Evolutionary conservation across 495 filamentous ascomycete species (phyloP), one percentile per base, ranked within the genome.

Genomic region (Penicillium robsamsonii): DNA sequence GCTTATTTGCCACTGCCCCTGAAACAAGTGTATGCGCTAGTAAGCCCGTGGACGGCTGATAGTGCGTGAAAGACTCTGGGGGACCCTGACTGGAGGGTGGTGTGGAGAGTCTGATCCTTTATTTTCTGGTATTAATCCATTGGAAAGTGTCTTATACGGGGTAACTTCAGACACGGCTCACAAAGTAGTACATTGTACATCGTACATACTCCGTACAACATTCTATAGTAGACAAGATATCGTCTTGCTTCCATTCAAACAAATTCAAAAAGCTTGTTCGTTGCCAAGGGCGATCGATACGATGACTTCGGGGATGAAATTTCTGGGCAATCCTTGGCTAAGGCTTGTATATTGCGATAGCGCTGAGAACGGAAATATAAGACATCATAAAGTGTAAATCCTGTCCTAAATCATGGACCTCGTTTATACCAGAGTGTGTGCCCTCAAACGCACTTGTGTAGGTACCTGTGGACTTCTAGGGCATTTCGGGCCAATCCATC

Each of bases 1-100:
- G 29, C 17, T 25, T 6, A 24, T 53, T 53, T 43, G 40, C 50
- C 38, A 45, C 41, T 45, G n/a, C 17, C 56, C 44, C 56, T 54
- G 56, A 48, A 54, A 59, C 56, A 13, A 40, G 8, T 37, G 37
- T 50, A 56, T n/a, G 5, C 35, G n/a, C 37, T 43, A 50, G 48
- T 50, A 38, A 25, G 22, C 31, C 31, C 15, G 22, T 9, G 31
- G 47, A n/a, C 9, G 29, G 22, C 44, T n/a, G 44, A 15, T 35
- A 24, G 17, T 8, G 24, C 42, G 22, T 22, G 1, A 24, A 37
- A 50, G 35, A 40, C 33, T 12, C 33, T 50, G 33, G 46, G 22
- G 27, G 47, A 40, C 33, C 47, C 47, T 50, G 47, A 50, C 47
- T 50, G 48, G 48, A 27, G 48, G 33, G 8, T 5, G n/a, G 33